phyloP scores from a whole-genome alignment of 768 basidiomycete species.

The Naganishia friedmannii region DNA sequence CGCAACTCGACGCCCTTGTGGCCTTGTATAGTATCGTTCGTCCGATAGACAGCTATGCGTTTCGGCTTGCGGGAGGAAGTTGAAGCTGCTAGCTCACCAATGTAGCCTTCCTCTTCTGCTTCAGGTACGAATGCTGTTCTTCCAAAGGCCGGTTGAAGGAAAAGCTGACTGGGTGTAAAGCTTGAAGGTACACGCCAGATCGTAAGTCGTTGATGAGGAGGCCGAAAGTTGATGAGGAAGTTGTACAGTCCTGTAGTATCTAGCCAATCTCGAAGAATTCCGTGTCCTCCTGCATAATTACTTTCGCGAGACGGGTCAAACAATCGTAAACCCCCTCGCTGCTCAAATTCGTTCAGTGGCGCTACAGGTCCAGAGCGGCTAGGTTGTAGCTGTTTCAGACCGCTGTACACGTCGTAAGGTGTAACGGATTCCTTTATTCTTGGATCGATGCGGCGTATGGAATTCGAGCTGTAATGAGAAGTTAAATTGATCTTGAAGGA shows the following conservation, averaged over 20 bases:
- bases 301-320: slow-evolving; percentile 21
- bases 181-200: slow-evolving; percentile 23
- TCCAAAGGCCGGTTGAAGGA: slow-evolving; percentile 21
- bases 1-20: slow-evolving; percentile 25
- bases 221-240: slow-evolving; percentile 10
- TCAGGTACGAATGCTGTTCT: slow-evolving; percentile 16
- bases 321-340: slow-evolving; percentile 16
- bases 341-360: slow-evolving; percentile 11
- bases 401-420: slow-evolving; percentile 4
- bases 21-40: slow-evolving; percentile 17
- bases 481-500: slow-evolving; percentile 16
- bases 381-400: slow-evolving; percentile 5
- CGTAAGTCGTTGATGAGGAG: slow-evolving; percentile 15
- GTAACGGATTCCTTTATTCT: background rate
- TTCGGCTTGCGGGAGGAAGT: background rate
- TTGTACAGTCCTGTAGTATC: slow-evolving; percentile 8
- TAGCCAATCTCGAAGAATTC: slow-evolving; percentile 10
- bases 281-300: slow-evolving; percentile 15
- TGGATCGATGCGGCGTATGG: slow-evolving; percentile 12
- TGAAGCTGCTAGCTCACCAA: slow-evolving; percentile 6
- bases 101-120: background rate
- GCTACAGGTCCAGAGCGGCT: background rate
- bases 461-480: slow-evolving; percentile 12
- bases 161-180: slow-evolving; percentile 18
- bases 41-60: background rate